A percentile compares a stretch with the other conserved stretches of the same genome.
These are phyloP conservation scores for Austroboletus eburneus DNA, from an alignment of 768 basidiomycete species.

Conservation along the genomic window DNA sequence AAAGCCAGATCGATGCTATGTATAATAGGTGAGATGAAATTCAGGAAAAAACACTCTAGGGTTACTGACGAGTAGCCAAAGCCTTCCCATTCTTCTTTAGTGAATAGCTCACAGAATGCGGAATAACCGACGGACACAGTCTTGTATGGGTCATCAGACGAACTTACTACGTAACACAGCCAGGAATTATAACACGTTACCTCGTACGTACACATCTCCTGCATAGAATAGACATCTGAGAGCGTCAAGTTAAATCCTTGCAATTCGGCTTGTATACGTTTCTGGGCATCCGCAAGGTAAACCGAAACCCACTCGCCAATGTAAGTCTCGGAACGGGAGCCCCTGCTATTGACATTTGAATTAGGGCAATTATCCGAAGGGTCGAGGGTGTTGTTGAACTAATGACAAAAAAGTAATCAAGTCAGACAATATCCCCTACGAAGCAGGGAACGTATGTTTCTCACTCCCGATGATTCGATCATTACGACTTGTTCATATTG, in stretches of 20 bases:
- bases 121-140: constrained; percentile 93
- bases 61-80: constrained; percentile 75
- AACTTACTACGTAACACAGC: background rate
- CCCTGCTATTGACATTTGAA: no score
- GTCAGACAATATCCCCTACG: no score
- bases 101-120: constrained; percentile 87
- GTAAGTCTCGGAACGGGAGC: no score
- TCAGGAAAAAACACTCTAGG: background rate
- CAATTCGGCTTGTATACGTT: constrained; percentile 56
- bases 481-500: constrained; percentile 77
- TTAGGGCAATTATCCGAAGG: constrained; percentile 62
- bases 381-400: background rate
- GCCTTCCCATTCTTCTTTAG: constrained; percentile 89
- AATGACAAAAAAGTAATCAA: background rate
- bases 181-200: constrained; percentile 28
- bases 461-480: constrained; percentile 46
- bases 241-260: constrained; percentile 58
- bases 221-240: constrained; percentile 72
- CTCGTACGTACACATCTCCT: constrained; percentile 84
- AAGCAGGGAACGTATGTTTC: constrained; percentile 11
- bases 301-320: constrained; percentile 61
- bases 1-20: constrained; percentile 20
- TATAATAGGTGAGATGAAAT: background rate
- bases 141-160: constrained; percentile 33
- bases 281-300: constrained; percentile 65